Evolutionary conservation across 2,329 filamentous ascomycete genomes (phyloP).

Genomic region (Colletotrichum zoysiae): DNA sequence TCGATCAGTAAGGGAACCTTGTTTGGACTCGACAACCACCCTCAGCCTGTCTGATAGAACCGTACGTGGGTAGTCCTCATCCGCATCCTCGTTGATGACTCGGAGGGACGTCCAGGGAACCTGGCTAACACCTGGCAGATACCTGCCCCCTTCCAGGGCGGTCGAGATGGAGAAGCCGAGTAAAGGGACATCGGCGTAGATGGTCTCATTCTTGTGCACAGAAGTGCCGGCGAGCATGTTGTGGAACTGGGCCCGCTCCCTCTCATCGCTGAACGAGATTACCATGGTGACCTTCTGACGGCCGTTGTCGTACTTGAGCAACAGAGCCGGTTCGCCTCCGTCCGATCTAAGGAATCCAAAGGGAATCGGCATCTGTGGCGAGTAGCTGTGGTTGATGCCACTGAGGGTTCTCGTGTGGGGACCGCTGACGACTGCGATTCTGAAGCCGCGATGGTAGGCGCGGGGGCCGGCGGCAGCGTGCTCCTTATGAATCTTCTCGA

Average conservation of each 20-base stretch:
- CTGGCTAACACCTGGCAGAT: constrained; percentile 62
- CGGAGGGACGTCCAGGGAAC: constrained; percentile 75
- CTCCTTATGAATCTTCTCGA: constrained; percentile 77
- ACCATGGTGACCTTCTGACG: constrained; percentile 78
- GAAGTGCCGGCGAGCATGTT: constrained; percentile 79
- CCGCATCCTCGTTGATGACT: constrained; percentile 79
- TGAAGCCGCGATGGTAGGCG: constrained; percentile 81
- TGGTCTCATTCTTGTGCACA: constrained; percentile 75
- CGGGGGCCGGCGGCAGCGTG: constrained; percentile 80
- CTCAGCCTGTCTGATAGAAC: constrained; percentile 83
- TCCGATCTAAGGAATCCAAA: constrained; percentile 84
- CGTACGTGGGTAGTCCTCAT: constrained; percentile 73
- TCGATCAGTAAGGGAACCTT: constrained; percentile 84
- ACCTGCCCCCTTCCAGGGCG: constrained; percentile 62
- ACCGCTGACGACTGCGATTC: constrained; percentile 82
- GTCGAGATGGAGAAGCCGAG: constrained; percentile 73
- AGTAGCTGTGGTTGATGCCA: constrained; percentile 78
- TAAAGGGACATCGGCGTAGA: constrained; percentile 78
- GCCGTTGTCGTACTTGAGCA: constrained; percentile 77
- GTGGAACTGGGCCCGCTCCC: constrained; percentile 78
- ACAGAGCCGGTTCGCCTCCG: constrained; percentile 75
- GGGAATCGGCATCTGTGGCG: constrained; percentile 75
- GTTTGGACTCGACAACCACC: constrained; percentile 79
- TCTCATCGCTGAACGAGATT: constrained; percentile 80
- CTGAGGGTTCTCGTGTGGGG: constrained; percentile 82